phyloP scores from a whole-genome alignment of 768 basidiomycete species.

The Lactarius indigo region DNA sequence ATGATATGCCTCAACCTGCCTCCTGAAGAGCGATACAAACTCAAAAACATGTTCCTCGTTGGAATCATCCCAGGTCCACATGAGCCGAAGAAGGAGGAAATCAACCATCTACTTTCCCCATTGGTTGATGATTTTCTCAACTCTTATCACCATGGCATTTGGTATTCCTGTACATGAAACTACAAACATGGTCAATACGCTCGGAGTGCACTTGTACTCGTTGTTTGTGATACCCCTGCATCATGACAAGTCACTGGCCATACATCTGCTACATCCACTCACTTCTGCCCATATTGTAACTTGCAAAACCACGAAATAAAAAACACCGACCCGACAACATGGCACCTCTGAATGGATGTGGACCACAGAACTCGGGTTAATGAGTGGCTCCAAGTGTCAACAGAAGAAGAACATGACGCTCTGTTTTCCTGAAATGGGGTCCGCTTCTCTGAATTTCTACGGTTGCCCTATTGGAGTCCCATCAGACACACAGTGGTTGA shows the following conservation, averaged over 20 bases:
- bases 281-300: too few relatives aligned
- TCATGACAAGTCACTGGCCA: too few relatives aligned
- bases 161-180: slow-evolving; percentile 28
- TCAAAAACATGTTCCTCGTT: slow-evolving; percentile 41
- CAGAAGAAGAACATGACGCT: slow-evolving; percentile 2
- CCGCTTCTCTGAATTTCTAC: slow-evolving; percentile 26
- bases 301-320: too few relatives aligned
- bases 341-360: neutral
- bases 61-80: slow-evolving; percentile 42
- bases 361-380: slow-evolving; percentile 15
- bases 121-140: slow-evolving; percentile 37
- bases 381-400: slow-evolving; percentile 25
- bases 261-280: too few relatives aligned
- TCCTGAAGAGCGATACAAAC: slow-evolving; percentile 33
- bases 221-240: neutral
- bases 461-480: slow-evolving; percentile 25
- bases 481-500: slow-evolving; percentile 22
- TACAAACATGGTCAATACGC: neutral
- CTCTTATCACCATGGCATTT: slow-evolving; percentile 36
- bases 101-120: slow-evolving; percentile 39
- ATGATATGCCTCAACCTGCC: slow-evolving; percentile 39
- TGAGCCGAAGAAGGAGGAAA: slow-evolving; percentile 32
- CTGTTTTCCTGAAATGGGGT: slow-evolving; percentile 27
- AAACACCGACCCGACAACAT: too few relatives aligned
- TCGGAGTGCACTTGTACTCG: slow-evolving; percentile 1